Percentiles rank a stretch among this genome's conserved stretches.
These are phyloP conservation scores for Pisolithus microcarpus DNA, from an alignment of 768 basidiomycete genomes.

Conservation along the genomic window DNA sequence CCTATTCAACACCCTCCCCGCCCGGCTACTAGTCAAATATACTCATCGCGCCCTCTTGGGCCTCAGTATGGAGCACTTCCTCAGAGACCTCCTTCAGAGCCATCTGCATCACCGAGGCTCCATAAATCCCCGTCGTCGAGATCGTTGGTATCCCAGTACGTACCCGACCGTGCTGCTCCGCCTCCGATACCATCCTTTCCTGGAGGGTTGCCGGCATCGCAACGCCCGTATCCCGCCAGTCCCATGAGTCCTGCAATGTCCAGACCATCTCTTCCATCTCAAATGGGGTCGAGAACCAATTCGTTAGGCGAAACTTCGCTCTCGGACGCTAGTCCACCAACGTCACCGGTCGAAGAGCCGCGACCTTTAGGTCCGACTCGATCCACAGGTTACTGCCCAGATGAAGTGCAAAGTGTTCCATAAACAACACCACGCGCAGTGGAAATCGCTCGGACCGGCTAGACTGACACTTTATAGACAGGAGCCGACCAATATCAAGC, in stretches of 20 bases:
- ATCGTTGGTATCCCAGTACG: constrained; percentile 50
- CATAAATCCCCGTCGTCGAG: constrained; percentile 53
- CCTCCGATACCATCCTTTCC: constrained; percentile 36
- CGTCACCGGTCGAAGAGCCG: constrained; percentile 63
- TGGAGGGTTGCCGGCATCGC: constrained; percentile 27
- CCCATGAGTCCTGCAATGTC: constrained; percentile 13
- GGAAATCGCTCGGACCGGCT: constrained; percentile 91
- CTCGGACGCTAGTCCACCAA: constrained; percentile 74
- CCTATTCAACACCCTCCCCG: constrained; percentile 13
- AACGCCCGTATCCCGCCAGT: constrained; percentile 14
- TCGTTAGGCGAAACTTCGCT: constrained; percentile 49
- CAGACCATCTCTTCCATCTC: constrained; percentile 58
- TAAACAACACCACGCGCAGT: constrained; percentile 93
- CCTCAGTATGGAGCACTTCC: constrained; percentile 19
- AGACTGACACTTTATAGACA: constrained; percentile 83
- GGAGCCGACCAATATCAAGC: constrained; percentile 84
- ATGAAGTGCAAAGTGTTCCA: constrained; percentile 99
- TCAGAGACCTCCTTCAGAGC: constrained; percentile 44
- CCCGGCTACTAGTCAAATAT: constrained; percentile 7
- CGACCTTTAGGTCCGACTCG: constrained; percentile 59
- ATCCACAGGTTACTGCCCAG: constrained; percentile 72
- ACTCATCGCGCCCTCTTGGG: constrained; percentile 7
- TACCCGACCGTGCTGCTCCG: constrained; percentile 29
- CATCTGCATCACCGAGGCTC: constrained; percentile 24
- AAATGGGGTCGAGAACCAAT: constrained; percentile 42